Percentiles rank a stretch among this genome's conserved stretches.
phyloP scores from a whole-genome alignment of 192 early-diverging fungal genomes.

The Rhizoclosmatium globosum region DNA sequence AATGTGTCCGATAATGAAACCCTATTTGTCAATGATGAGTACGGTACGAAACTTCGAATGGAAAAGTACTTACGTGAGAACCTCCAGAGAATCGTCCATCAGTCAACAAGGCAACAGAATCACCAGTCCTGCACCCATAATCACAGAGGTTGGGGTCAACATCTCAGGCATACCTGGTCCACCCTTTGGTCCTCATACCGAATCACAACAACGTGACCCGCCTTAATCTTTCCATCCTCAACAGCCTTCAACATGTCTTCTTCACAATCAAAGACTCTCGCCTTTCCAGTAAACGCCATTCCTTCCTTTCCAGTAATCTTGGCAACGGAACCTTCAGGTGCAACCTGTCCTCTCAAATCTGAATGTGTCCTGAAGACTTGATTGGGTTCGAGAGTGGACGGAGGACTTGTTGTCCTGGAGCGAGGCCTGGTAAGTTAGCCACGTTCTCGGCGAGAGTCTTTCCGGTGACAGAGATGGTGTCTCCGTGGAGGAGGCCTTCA shows the following conservation, averaged over 20 bases:
- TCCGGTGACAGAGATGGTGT: constrained; percentile 95
- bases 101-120: constrained; percentile 96
- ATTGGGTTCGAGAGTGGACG: constrained; percentile 83
- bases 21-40: constrained; percentile 49
- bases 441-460: constrained; percentile 97
- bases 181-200: constrained; percentile 97
- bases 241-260: constrained; percentile 90
- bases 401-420: constrained; percentile 87
- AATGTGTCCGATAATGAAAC: constrained; percentile 99
- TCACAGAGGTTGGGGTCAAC: constrained; percentile 96
- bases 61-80: constrained; percentile 72
- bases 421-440: constrained; percentile 75
- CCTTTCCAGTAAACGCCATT: constrained; percentile 84
- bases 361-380: constrained; percentile 94
- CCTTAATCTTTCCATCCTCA: constrained; percentile 85
- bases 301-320: constrained; percentile 99
- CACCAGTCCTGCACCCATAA: constrained; percentile 98
- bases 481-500: constrained; percentile 86
- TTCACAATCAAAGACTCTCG: constrained; percentile 93
- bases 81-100: constrained; percentile 99
- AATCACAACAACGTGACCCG: constrained; percentile 94
- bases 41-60: constrained; percentile 23
- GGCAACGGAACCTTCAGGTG: constrained; percentile 95
- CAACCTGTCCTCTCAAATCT: constrained; percentile 95
- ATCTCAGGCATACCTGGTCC: constrained; percentile 99